A percentile compares a stretch with the other conserved stretches of the same genome.
These are phyloP conservation scores for Shiraia bambusicola DNA, from an alignment of 2,329 filamentous ascomycete genomes.

Conservation along the genomic window DNA sequence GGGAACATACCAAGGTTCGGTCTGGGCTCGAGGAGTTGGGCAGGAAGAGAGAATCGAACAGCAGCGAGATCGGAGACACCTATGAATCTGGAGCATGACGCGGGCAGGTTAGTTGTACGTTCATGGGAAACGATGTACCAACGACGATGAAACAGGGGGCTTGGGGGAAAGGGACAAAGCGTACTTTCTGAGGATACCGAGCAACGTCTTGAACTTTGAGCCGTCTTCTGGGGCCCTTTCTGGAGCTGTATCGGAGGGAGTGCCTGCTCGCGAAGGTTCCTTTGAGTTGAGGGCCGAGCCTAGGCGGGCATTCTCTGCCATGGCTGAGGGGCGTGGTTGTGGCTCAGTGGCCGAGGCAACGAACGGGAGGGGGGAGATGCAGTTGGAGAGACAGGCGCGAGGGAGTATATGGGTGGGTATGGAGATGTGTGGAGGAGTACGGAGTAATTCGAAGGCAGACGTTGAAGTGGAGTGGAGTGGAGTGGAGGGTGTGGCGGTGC, in stretches of 20 bases:
- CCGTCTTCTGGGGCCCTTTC: slow-evolving; percentile 72
- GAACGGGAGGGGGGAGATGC: slow-evolving; percentile 7
- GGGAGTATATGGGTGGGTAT: slow-evolving; percentile 13
- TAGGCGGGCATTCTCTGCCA: slow-evolving; percentile 32
- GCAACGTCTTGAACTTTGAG: slow-evolving; percentile 85
- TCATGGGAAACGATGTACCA: too few species aligned
- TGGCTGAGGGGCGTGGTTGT: slow-evolving; percentile 12
- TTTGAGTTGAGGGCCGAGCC: slow-evolving; percentile 35
- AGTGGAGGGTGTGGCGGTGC: slow-evolving; percentile 8
- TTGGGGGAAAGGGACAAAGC: slow-evolving; percentile 7
- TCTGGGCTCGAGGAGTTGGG: slow-evolving; percentile 91
- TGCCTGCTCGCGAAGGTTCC: slow-evolving; percentile 40
- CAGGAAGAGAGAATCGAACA: slow-evolving; percentile 92
- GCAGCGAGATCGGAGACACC: slow-evolving; percentile 93
- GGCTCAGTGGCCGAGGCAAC: not conserved
- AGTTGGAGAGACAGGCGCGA: slow-evolving; percentile 17
- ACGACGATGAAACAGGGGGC: not conserved
- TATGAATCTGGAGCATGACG: slow-evolving; percentile 68
- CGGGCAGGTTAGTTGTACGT: slow-evolving; percentile 13
- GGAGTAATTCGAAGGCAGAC: slow-evolving; percentile 6
- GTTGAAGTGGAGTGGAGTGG: slow-evolving; percentile 3
- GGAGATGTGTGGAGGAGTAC: too few species aligned
- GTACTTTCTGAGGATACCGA: slow-evolving; percentile 86
- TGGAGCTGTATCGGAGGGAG: slow-evolving; percentile 33
- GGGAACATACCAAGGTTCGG: slow-evolving; percentile 74